Base-by-base conservation (phyloP, 306 rosid genomes). In the Acacia confusa region DNA sequence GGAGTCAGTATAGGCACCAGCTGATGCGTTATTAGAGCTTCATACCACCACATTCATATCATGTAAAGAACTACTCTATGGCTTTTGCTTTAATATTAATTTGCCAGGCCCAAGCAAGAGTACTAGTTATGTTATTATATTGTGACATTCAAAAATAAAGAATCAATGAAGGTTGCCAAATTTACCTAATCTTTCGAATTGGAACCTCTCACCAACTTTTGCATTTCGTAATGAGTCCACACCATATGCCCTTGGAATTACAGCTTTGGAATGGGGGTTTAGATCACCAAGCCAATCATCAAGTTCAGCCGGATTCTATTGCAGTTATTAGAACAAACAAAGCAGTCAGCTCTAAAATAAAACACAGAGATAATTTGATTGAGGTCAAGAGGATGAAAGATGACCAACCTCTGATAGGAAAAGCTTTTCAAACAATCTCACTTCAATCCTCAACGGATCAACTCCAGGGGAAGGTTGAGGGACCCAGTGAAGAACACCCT, bases 401-500 rank as follows among this genome's bases (percentile, higher is more conserved):
- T 64, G 73, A 60, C 90, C 57, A 66, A 96, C 99, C 99, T 96
- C 97, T 16, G 97, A 93, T 70, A 78, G 85, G 88, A 96, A 96
- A 70, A 93, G 92, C 82, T 83, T 94, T 43, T 92, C 99, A 57
- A 93, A 91, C 89, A 96, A 83, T 82, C 98, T 91, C 60, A 96
- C 88, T 90, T 96, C 99, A 79, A 92, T 88, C 82, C 81, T 89
- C 34, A 96, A 87, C 70, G 98, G 99, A 79, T 93, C 91, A 84
- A 90, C 92, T 87, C 90, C 97, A 9, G 92, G 90, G 36, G 92
- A 93, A 79, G 99, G 90, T 84, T 91, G 89, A 70, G 90, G 85
- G 78, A 93, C 97, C 99, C 98, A 96, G 78, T 96, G 99, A 64
- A 96, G 94, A 76, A 96, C 99, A 30, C 98, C 99, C 99, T 93